A percentile compares a stretch with the other conserved stretches of the same genome.
These are phyloP conservation scores for Colletotrichum sp. DNA, from an alignment of 2,329 filamentous ascomycete species.

Conservation along the genomic window DNA sequence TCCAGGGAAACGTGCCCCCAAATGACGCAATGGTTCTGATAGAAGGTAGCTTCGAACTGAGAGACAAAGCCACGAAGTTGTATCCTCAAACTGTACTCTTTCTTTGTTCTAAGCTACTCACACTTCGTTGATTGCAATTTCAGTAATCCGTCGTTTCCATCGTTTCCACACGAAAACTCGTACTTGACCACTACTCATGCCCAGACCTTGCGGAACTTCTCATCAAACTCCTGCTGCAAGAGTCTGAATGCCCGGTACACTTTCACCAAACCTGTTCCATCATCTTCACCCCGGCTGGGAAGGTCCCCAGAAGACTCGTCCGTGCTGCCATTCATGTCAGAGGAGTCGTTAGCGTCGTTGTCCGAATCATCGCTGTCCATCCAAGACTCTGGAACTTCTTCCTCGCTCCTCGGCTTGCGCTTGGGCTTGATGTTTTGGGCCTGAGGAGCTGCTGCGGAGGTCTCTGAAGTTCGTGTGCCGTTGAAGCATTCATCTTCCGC, in stretches of 20 bases:
- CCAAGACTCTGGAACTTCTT: slow-evolving; percentile 49
- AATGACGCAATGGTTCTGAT: background rate
- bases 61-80: background rate
- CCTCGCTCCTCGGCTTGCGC: slow-evolving; percentile 38
- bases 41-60: background rate
- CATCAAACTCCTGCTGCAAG: slow-evolving; percentile 64
- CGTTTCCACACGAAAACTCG: background rate
- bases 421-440: background rate
- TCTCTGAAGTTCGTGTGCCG: background rate
- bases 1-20: background rate
- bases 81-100: background rate
- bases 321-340: background rate
- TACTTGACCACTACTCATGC: slow-evolving; percentile 41
- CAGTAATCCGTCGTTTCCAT: background rate
- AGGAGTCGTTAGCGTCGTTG: slow-evolving; percentile 28
- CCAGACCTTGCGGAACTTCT: slow-evolving; percentile 68
- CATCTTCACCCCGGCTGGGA: slow-evolving; percentile 28
- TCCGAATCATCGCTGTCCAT: slow-evolving; percentile 39
- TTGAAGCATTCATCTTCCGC: background rate
- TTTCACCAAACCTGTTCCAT: slow-evolving; percentile 53
- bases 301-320: background rate
- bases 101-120: too few relatives aligned
- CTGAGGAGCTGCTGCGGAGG: background rate
- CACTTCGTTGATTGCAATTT: background rate
- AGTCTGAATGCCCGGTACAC: slow-evolving; percentile 64